phyloP scores from a whole-genome alignment of 2,329 filamentous ascomycete species.

The Ophiostoma himal-ulmi region DNA sequence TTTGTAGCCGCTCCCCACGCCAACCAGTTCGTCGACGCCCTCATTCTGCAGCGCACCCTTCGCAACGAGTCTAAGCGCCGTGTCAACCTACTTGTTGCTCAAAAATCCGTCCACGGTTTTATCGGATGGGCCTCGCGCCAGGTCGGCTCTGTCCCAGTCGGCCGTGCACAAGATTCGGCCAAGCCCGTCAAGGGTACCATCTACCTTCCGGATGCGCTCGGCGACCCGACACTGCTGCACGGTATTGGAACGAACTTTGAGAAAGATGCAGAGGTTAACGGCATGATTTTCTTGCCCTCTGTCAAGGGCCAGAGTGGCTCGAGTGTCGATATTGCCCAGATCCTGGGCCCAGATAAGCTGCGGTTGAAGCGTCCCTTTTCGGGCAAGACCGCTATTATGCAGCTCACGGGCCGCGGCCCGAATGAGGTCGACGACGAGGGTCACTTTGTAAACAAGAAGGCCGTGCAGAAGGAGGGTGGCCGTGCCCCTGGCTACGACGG shows the following conservation, averaged over 20 bases:
- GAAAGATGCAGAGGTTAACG: constrained; percentile 66
- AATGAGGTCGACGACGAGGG: constrained; percentile 64
- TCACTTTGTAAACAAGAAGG: constrained; percentile 49
- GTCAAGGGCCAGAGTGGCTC: constrained; percentile 70
- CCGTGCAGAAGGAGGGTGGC: constrained; percentile 40
- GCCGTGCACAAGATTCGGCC: constrained; percentile 81
- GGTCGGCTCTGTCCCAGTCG: constrained; percentile 88
- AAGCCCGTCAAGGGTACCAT: constrained; percentile 73
- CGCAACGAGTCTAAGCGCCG: constrained; percentile 81
- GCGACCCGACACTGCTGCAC: constrained; percentile 74
- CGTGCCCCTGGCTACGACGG: constrained; percentile 62
- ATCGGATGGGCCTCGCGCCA: constrained; percentile 81
- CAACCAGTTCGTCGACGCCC: constrained; percentile 95
- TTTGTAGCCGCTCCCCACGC: constrained; percentile 96
- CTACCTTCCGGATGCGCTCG: constrained; percentile 81
- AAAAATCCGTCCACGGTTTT: constrained; percentile 91
- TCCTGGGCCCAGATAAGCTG: constrained; percentile 73
- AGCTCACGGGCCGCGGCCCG: constrained; percentile 65
- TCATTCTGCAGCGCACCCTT: constrained; percentile 87
- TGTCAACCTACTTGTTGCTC: constrained; percentile 86
- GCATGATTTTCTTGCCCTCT: constrained; percentile 79
- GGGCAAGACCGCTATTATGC: constrained; percentile 64
- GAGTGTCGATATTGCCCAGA: constrained; percentile 77
- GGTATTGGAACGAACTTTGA: constrained; percentile 79
- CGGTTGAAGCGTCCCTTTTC: constrained; percentile 84